A percentile compares a stretch with the other conserved stretches of the same genome.
Evolutionary conservation across 2,329 filamentous ascomycete genomes (phyloP).

Genomic region (Chalaropsis ovoidea): DNA sequence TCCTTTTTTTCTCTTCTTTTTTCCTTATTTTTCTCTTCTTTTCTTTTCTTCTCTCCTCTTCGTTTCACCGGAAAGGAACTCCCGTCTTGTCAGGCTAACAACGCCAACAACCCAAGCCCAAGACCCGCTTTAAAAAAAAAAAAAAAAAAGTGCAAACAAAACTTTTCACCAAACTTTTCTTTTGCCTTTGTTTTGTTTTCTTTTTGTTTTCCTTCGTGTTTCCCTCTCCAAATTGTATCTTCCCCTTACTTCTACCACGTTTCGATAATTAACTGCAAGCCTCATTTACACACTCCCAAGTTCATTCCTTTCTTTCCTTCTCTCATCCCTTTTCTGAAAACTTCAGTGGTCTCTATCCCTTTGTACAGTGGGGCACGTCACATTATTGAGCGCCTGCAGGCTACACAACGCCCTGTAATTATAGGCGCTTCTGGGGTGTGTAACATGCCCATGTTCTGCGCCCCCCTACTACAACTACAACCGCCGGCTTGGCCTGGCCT

Average conservation of each 20-base stretch:
- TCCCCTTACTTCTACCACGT: neutral
- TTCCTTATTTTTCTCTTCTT: neutral
- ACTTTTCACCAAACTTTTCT: neutral
- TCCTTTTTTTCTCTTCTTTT: neutral
- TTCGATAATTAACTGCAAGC: neutral
- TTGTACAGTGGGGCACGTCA: neutral
- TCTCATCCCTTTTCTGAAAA: neutral
- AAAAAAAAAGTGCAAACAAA: too few species aligned
- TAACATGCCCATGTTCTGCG: neutral
- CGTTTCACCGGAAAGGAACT: neutral
- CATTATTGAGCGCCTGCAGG: too few species aligned
- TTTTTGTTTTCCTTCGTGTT: neutral
- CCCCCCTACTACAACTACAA: neutral
- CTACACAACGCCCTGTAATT: too few species aligned
- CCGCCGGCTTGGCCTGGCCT: neutral
- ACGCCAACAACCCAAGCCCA: neutral
- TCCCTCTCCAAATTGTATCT: too few species aligned
- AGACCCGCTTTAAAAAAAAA: neutral
- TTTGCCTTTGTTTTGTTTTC: neutral
- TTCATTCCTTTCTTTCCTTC: neutral
- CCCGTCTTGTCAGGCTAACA: conserved; percentile 10
- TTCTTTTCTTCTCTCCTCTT: neutral
- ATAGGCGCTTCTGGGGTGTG: neutral
- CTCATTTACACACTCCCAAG: neutral
- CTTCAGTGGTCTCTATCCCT: neutral